Base-by-base conservation (phyloP, 306 rosid species). In the Prunus mongolica region DNA sequence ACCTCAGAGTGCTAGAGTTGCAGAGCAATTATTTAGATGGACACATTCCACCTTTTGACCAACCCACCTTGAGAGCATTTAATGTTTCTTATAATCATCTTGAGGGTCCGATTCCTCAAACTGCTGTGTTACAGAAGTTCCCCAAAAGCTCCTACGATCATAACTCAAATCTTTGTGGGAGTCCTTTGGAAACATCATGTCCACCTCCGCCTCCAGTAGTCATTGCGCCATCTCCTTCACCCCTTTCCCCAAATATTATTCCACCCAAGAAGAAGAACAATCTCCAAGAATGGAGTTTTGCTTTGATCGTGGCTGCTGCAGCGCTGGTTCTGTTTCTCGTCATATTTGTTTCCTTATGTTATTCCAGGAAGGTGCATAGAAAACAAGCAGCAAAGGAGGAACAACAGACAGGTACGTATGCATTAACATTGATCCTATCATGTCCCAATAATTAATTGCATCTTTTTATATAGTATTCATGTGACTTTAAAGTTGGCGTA, bases 21-120 rank as follows among this genome's bases (percentile, higher is more conserved):
- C 86, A 87, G 78, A 73, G 71, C 6, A 89, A 91, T 71, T 83
- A 76, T 27, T 67, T 87, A 24, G 81, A 84, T 25, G 84, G 88
- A 38, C 47, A 78, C 68, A 82, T 91, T 41, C 93, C 96, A 71
- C 78, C 87, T 47, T 88, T 91, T 81, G 86, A 85, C 75, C 96
- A 88, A 78, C 13, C 83, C 46, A 83, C 90, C 41, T 72, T 90
- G 76, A 67, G 54, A 18, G 78, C 38, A 71, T 85, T 91, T 76
- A 88, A 91, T 69, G 90, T 91, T 18, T 91, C 93, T 24, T 79
- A 76, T 55, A 91, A 91, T 69, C 85, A 84, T 61, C 86, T 91
- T 27, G 79, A 15, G 38, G 91, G 96, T 51, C 71, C 73, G 50
- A 89, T 91, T 80, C 96, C 93, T 69, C 58, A 78, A 45, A 88